phyloP scores from a whole-genome alignment of 257 asterid species.

The Jasminum sambac region DNA sequence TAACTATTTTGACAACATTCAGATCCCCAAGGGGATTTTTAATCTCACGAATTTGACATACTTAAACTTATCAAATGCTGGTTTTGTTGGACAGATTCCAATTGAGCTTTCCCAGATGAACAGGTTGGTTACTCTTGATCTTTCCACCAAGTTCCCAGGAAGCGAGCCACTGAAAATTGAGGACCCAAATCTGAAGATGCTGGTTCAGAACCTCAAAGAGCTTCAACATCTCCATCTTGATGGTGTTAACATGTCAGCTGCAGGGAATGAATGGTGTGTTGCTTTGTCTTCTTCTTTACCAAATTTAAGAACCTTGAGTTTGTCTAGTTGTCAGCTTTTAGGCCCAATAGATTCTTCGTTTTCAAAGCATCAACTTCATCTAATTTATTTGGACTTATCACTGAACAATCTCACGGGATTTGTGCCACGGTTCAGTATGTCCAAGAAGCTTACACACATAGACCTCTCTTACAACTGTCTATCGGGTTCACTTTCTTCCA shows the following conservation, averaged over 20 bases:
- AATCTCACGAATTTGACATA: constrained; percentile 13
- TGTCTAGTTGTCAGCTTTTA: constrained; percentile 26
- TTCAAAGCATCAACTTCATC: constrained; percentile 21
- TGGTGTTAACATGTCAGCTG: constrained; percentile 30
- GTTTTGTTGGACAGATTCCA: constrained; percentile 25
- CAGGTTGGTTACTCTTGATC: no score
- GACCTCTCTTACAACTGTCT: constrained; percentile 38
- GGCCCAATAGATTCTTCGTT: constrained; percentile 34
- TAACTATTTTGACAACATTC: constrained; percentile 1
- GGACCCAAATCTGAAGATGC: neutral
- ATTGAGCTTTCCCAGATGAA: neutral
- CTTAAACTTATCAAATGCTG: constrained; percentile 21
- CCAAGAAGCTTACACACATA: constrained; percentile 37
- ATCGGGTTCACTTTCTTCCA: constrained; percentile 38
- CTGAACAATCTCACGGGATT: constrained; percentile 39
- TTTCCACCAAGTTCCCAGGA: no score
- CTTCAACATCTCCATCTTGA: constrained; percentile 47
- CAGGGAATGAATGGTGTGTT: constrained; percentile 31
- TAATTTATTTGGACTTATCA: constrained; percentile 39
- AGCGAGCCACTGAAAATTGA: no score
- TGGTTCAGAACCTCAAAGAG: constrained; percentile 32
- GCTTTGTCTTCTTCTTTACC: constrained; percentile 39
- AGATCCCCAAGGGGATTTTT: constrained; percentile 1
- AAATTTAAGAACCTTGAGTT: constrained; percentile 33
- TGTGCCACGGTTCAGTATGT: constrained; percentile 38